phyloP scores from a whole-genome alignment of 108 stramenopile genomes.

The Nannochloropsis granulata region DNA sequence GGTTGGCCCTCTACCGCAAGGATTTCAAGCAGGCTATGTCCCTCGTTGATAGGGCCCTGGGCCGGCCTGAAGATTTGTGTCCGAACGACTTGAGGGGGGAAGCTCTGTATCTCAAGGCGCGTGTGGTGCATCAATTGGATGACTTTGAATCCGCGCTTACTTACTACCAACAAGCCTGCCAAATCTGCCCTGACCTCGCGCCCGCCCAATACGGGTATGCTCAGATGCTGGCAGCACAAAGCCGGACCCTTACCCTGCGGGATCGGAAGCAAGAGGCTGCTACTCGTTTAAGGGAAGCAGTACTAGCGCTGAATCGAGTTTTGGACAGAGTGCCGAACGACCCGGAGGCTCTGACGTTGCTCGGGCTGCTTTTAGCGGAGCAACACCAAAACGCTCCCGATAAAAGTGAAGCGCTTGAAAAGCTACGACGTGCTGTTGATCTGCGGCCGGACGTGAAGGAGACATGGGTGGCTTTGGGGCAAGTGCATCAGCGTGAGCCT shows the following conservation, averaged over 20 bases:
- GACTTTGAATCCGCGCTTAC: slow-evolving; percentile 7
- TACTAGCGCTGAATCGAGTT: background rate
- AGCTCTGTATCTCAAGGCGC: background rate
- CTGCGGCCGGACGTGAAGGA: background rate
- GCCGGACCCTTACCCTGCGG: background rate
- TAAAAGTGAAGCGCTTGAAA: background rate
- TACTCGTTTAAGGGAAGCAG: background rate
- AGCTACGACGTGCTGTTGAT: background rate
- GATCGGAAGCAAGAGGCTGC: background rate
- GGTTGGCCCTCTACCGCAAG: background rate
- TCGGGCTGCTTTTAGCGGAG: background rate
- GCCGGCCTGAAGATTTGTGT: background rate
- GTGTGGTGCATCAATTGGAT: background rate
- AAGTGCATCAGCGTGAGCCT: background rate
- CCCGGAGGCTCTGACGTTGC: background rate
- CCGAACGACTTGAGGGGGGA: background rate
- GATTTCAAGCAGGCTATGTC: background rate
- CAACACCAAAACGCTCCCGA: background rate
- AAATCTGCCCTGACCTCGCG: slow-evolving; percentile 16
- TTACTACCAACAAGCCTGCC: slow-evolving; percentile 13
- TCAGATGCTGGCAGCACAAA: background rate
- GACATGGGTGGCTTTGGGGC: background rate
- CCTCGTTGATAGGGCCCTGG: background rate
- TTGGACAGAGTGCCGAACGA: background rate
- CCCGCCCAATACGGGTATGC: slow-evolving; percentile 29